These are phyloP conservation scores for Trypanosoma grayi DNA, from an alignment of 208 protist genomes.

Conservation along the genomic window DNA sequence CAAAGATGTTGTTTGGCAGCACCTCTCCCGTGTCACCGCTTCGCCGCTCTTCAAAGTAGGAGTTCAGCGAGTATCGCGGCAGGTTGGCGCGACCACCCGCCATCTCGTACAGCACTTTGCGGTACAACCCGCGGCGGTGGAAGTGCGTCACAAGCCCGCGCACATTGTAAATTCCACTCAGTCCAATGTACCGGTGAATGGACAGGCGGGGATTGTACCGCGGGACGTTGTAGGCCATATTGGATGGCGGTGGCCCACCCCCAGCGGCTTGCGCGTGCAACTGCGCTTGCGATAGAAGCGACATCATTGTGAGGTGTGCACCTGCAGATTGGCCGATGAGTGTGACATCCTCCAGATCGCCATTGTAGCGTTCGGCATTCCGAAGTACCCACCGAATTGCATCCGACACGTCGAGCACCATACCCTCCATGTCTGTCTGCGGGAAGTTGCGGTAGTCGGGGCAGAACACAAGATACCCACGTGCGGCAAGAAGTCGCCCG, in stretches of 20 bases:
- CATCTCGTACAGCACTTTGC: conserved; percentile 62
- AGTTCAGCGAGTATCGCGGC: conserved; percentile 51
- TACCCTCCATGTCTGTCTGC: conserved; percentile 87
- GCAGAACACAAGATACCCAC: conserved; percentile 87
- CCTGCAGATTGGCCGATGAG: conserved; percentile 80
- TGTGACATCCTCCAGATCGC: conserved; percentile 75
- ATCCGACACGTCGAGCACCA: conserved; percentile 86
- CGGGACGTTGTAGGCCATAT: conserved; percentile 73
- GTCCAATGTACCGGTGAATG: conserved; percentile 77
- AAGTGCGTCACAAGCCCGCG: conserved; percentile 61
- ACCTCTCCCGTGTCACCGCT: conserved; percentile 50
- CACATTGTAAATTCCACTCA: conserved; percentile 87
- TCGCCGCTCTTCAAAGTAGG: conserved; percentile 71
- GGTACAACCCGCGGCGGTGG: conserved; percentile 57
- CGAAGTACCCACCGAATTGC: conserved; percentile 83
- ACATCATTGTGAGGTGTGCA: conserved; percentile 87
- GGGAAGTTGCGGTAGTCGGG: conserved; percentile 93
- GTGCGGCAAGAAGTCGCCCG: conserved; percentile 63
- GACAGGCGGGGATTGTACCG: conserved; percentile 82
- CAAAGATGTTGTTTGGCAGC: conserved; percentile 80
- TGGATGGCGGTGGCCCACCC: conserved; percentile 31
- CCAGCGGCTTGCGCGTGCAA: conserved; percentile 44
- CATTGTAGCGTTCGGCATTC: conserved; percentile 86
- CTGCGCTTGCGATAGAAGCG: conserved; percentile 80
- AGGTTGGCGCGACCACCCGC: conserved; percentile 54